Evolutionary conservation across 78 protist genomes (phyloP).

Genomic region (Isochrysis galbana): DNA sequence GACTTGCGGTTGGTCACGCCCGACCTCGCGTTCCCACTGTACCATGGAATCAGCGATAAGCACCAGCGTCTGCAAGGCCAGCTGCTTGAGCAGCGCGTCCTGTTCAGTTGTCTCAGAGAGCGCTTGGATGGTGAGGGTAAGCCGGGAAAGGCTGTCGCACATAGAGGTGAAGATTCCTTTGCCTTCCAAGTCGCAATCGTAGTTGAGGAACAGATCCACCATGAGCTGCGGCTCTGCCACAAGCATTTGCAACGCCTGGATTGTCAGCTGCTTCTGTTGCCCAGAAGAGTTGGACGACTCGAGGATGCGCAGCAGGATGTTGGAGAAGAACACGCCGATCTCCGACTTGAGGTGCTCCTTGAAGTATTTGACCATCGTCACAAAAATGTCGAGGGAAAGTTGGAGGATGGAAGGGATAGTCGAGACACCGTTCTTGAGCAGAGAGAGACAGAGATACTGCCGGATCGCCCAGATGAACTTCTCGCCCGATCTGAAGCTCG

Average conservation of each 20-base stretch:
- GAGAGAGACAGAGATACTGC: conserved; percentile 71
- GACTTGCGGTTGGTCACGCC: neutral
- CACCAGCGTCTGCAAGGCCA: conserved; percentile 76
- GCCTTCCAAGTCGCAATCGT: conserved; percentile 90
- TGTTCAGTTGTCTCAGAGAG: conserved; percentile 46
- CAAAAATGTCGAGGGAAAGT: conserved; percentile 70
- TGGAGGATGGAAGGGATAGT: conserved; percentile 55
- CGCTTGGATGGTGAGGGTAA: conserved; percentile 74
- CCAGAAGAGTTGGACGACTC: conserved; percentile 71
- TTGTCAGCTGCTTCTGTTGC: conserved; percentile 86
- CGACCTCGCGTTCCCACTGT: conserved; percentile 53
- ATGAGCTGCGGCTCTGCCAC: conserved; percentile 71
- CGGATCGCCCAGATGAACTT: conserved; percentile 68
- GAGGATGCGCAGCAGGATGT: conserved; percentile 81
- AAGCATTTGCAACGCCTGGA: conserved; percentile 33
- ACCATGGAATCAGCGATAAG: conserved; percentile 65
- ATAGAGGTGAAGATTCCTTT: conserved; percentile 79
- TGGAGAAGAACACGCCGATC: conserved; percentile 85
- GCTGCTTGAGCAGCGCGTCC: conserved; percentile 5
- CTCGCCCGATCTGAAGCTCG: conserved; percentile 53
- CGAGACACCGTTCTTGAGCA: conserved; percentile 72
- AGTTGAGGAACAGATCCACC: conserved; percentile 89
- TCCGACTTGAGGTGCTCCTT: conserved; percentile 76
- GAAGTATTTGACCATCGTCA: conserved; percentile 59
- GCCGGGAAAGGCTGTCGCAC: conserved; percentile 54